Conservation (phyloP, 2,329 filamentous ascomycete genomes). For the Epichloe aotearoae region DNA sequence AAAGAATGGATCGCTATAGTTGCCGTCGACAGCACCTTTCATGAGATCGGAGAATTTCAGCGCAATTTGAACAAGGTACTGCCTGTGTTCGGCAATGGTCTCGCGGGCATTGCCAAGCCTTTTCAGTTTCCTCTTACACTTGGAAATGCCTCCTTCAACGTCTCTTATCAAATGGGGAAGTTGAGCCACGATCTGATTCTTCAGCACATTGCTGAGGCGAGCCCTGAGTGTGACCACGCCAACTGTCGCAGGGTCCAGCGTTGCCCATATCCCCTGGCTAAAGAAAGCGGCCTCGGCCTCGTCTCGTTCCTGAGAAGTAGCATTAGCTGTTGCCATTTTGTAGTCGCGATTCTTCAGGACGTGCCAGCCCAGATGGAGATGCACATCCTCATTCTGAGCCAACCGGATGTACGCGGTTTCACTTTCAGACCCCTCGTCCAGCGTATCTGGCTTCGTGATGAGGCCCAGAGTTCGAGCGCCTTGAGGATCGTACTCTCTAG, state of each 20-base stretch:
- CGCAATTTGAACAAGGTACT: conserved; percentile 32
- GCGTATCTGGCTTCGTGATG: conserved; percentile 41
- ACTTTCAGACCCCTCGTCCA: conserved; percentile 20
- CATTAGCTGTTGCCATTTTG: conserved; percentile 18
- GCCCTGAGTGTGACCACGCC: conserved; percentile 34
- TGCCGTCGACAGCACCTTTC: conserved; percentile 33
- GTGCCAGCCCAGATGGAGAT: conserved; percentile 39
- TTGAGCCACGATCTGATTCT: conserved; percentile 30
- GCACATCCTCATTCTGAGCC: conserved; percentile 30
- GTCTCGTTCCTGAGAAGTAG: conserved; percentile 22
- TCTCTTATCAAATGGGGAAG: conserved; percentile 31
- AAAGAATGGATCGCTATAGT: conserved; percentile 40
- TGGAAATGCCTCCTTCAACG: conserved; percentile 22
- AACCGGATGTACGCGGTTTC: conserved; percentile 27
- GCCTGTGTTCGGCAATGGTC: conserved; percentile 31
- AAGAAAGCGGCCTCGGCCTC: conserved; percentile 30
- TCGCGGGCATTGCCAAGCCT: conserved; percentile 35
- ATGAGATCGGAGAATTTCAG: conserved; percentile 29
- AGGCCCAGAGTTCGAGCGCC: conserved; percentile 36
- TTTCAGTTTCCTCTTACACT: conserved; percentile 24
- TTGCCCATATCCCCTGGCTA: conserved; percentile 24
- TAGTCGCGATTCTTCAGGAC: conserved; percentile 31
- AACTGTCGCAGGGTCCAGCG: conserved; percentile 20
- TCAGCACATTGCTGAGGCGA: conserved; percentile 37
- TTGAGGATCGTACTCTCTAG: conserved; percentile 13